These are phyloP conservation scores for Articulospora tetracladia DNA, from an alignment of 495 filamentous ascomycete genomes.

Conservation along the genomic window DNA sequence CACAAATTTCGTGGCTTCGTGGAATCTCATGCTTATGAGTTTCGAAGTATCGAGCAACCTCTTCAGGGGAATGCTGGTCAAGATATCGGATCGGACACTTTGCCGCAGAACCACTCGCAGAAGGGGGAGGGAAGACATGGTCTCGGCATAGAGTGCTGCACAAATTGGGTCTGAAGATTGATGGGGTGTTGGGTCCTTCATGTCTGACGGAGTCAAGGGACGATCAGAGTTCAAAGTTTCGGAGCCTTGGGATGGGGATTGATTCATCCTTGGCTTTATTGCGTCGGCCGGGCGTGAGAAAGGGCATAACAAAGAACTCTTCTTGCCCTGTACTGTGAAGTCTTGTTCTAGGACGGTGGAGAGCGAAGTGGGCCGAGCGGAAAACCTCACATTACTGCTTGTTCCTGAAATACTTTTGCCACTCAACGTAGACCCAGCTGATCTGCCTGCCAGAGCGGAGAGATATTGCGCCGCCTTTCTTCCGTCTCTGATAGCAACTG, in stretches of 20 bases:
- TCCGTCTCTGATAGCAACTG: slow-evolving; percentile 50
- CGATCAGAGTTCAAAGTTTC: slow-evolving; percentile 15
- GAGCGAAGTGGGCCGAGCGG: slow-evolving; percentile 39
- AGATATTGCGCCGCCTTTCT: slow-evolving; percentile 43
- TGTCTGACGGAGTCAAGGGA: slow-evolving; percentile 19
- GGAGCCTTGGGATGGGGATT: slow-evolving; percentile 6
- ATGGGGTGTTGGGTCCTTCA: slow-evolving; percentile 35
- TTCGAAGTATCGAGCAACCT: slow-evolving; percentile 85
- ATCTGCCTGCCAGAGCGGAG: slow-evolving; percentile 29
- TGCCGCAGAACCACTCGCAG: slow-evolving; percentile 44
- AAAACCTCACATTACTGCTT: slow-evolving; percentile 25
- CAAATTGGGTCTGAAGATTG: slow-evolving; percentile 56
- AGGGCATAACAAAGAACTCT: slow-evolving; percentile 57
- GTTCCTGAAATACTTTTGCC: slow-evolving; percentile 30
- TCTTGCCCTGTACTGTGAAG: slow-evolving; percentile 60
- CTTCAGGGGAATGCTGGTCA: slow-evolving; percentile 85
- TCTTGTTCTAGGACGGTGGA: slow-evolving; percentile 59
- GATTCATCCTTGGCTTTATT: slow-evolving; percentile 11
- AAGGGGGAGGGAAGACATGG: slow-evolving; percentile 45
- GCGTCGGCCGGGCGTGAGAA: slow-evolving; percentile 32
- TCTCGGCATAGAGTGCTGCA: slow-evolving; percentile 52
- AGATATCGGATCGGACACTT: slow-evolving; percentile 87
- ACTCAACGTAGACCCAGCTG: slow-evolving; percentile 21
- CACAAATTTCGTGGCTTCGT: slow-evolving; percentile 84
- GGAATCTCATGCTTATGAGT: slow-evolving; percentile 91